Evolutionary conservation across 495 filamentous ascomycete genomes (phyloP).

Genomic region (Bacidia gigantensis): DNA sequence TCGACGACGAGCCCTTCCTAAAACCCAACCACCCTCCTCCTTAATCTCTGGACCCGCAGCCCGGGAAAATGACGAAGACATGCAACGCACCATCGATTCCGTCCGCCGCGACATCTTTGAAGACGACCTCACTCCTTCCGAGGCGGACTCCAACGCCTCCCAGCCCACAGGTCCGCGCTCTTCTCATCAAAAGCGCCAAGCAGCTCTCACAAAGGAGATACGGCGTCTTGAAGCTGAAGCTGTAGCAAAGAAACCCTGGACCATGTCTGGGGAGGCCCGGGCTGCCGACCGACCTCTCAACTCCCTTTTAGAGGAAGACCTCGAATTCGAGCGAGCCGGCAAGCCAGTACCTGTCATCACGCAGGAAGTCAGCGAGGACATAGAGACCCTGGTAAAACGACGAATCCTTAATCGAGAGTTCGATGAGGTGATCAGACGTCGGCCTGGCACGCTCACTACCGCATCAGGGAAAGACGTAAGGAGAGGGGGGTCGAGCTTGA

Average conservation of each 20-base stretch:
- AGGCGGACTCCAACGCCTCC: conserved; percentile 35
- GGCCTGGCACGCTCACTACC: conserved; percentile 54
- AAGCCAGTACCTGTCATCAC: conserved; percentile 93
- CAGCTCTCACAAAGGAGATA: conserved; percentile 76
- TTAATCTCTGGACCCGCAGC: conserved; percentile 16
- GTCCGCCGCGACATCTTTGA: conserved; percentile 89
- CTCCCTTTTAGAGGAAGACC: conserved; percentile 83
- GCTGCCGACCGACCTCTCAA: conserved; percentile 74
- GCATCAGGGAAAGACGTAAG: conserved; percentile 36
- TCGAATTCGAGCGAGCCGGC: conserved; percentile 91
- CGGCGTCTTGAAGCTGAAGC: conserved; percentile 77
- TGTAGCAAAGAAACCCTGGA: conserved; percentile 86
- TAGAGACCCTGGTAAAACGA: conserved; percentile 88
- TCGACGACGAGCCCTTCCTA: conserved; percentile 30
- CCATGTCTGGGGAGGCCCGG: conserved; percentile 73
- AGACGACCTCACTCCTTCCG: conserved; percentile 42
- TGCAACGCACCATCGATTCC: conserved; percentile 78
- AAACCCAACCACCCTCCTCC: conserved; percentile 37
- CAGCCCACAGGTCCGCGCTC: conserved; percentile 24
- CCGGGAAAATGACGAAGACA: conserved; percentile 35
- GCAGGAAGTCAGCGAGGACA: conserved; percentile 79
- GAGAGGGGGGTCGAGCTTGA: conserved; percentile 66
- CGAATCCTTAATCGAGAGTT: conserved; percentile 86
- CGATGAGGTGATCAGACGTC: conserved; percentile 76
- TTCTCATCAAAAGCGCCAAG: conserved; percentile 68